Base-by-base conservation (phyloP, 2,329 filamentous ascomycete genomes). In the Teratosphaeria destructans region DNA sequence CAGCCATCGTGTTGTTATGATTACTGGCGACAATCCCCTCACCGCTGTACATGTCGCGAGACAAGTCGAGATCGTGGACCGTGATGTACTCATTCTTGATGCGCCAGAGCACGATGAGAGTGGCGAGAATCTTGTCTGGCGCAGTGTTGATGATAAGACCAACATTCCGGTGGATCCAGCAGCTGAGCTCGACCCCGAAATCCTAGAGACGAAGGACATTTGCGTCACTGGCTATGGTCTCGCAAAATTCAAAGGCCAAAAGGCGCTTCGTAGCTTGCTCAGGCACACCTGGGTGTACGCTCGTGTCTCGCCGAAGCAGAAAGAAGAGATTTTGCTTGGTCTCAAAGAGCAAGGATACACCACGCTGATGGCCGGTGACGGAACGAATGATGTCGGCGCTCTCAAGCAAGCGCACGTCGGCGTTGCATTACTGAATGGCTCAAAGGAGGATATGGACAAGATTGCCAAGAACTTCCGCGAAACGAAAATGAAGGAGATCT, bases 1-100 rank as follows among this genome's bases (percentile, higher is more conserved):
- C 76, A 97, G 92, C 76, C 94, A 99, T 75, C 90, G 94, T 67
- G 91, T 96, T 54, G 89, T 99, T 67, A 99, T 99, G 94, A 99
- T 99, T 66, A 99, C 94, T 61, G 94, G 94, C 72, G 94, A 99
- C 74, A 99, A 99, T 73, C 93, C 94, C 12, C 82, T 99, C 57
- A 99, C 94, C 49, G 94, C 94, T 65, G 90, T 96, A 11, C 93
- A 99, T 71, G 94, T 99, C 59, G 94, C 94, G 16, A 86, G 88
- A 62, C 87, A 96, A 73, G 94, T 99, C 29, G 94, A 99, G 73
- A 99, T 99, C 73, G 91, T 99, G 16, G 94, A 99, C 70, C 87
- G 94, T 59, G 92, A 97, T 37, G 90, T 94, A 58, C 82, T 97
- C 61, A 97, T 99, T 67, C 81, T 99, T 29, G 94, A 99, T 73